phyloP scores from a whole-genome alignment of 805 yeast genomes.

The Monosporozyma siamensis region DNA sequence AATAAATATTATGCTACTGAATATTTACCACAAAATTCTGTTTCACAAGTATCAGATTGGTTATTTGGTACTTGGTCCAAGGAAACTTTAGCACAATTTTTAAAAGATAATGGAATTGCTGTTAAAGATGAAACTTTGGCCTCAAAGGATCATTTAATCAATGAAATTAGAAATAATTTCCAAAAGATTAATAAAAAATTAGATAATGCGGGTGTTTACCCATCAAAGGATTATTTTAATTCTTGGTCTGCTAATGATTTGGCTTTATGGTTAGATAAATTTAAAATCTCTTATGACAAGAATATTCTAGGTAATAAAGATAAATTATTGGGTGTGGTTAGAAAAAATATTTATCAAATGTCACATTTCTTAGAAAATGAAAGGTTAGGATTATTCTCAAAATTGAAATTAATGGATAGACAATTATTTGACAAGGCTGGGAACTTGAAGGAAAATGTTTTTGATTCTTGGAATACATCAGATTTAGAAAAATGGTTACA shows the following conservation, averaged over 20 bases:
- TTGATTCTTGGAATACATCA: slow-evolving; percentile 44
- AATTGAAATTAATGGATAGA: slow-evolving; percentile 32
- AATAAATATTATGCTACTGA: not conserved
- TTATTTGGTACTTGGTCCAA: slow-evolving; percentile 46
- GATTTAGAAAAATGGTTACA: slow-evolving; percentile 49
- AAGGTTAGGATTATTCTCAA: slow-evolving; percentile 33
- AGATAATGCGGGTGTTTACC: slow-evolving; percentile 37
- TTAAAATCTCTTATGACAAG: slow-evolving; percentile 33
- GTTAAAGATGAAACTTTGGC: slow-evolving; percentile 24
- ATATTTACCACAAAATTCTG: not conserved
- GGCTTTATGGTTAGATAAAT: slow-evolving; percentile 39
- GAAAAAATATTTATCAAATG: slow-evolving; percentile 35
- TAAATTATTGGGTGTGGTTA: slow-evolving; percentile 36
- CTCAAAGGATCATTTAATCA: slow-evolving; percentile 38
- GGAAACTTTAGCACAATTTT: slow-evolving; percentile 41
- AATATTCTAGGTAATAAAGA: slow-evolving; percentile 25
- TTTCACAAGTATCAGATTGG: slow-evolving; percentile 32
- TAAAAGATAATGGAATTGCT: slow-evolving; percentile 35
- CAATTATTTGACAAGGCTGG: slow-evolving; percentile 34
- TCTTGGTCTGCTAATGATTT: slow-evolving; percentile 33
- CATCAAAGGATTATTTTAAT: slow-evolving; percentile 45
- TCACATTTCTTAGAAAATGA: slow-evolving; percentile 33
- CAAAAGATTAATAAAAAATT: slow-evolving; percentile 31
- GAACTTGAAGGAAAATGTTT: slow-evolving; percentile 34
- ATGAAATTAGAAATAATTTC: slow-evolving; percentile 38